phyloP scores from a whole-genome alignment of 257 asterid genomes.

The Penstemon eatonii region DNA sequence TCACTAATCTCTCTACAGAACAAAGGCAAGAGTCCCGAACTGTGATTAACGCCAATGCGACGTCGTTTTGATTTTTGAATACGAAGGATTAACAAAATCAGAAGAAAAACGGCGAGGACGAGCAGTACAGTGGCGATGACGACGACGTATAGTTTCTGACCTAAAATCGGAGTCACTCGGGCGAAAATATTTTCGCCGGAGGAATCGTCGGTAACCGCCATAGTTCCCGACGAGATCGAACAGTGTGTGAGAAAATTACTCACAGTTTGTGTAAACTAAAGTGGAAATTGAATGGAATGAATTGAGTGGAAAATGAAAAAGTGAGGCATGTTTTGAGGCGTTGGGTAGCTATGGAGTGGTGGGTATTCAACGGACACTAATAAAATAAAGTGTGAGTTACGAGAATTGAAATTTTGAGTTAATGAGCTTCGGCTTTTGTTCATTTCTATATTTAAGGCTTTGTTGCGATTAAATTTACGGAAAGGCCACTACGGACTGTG shows the following conservation, averaged over 20 bases:
- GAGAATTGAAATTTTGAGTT: too few relatives aligned
- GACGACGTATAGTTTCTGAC: conserved; percentile 53
- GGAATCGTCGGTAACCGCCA: conserved; percentile 35
- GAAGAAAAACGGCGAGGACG: conserved; percentile 27
- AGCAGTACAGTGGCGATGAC: conserved; percentile 33
- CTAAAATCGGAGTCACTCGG: conserved; percentile 52
- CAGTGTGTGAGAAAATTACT: neutral
- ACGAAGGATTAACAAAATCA: conserved; percentile 38
- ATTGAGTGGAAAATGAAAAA: too few relatives aligned
- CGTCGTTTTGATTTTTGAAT: conserved; percentile 34
- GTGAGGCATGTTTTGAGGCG: too few relatives aligned
- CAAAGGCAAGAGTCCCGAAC: conserved; percentile 40
- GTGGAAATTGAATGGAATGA: neutral
- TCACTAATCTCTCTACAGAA: conserved; percentile 36
- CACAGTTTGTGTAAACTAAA: neutral
- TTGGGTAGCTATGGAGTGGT: too few relatives aligned
- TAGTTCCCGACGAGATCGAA: conserved; percentile 24
- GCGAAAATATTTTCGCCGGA: conserved; percentile 31
- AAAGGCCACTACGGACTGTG: too few relatives aligned
- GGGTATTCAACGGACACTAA: conserved; percentile 19
- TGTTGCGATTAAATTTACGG: too few relatives aligned
- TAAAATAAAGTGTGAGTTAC: too few relatives aligned
- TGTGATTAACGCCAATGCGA: conserved; percentile 27
- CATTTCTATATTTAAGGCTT: too few relatives aligned
- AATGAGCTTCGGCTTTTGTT: too few relatives aligned